A percentile compares a stretch with the other conserved stretches of the same genome.
Conservation (phyloP, 345 rosid genomes). For the Eucalyptus tenuipes region DNA sequence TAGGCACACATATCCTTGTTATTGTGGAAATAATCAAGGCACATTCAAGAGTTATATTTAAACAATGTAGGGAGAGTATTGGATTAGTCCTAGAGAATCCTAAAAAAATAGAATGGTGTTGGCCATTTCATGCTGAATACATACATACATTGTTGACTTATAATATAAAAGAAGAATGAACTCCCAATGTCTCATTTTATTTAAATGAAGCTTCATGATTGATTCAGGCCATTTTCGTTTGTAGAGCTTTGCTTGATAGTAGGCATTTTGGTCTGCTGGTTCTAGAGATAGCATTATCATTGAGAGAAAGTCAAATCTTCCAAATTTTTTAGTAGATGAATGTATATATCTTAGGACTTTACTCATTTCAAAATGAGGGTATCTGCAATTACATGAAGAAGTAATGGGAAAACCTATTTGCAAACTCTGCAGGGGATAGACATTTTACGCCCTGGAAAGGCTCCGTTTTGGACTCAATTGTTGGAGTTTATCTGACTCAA, state of each 20-base stretch:
- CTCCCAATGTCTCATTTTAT: background rate
- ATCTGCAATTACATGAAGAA: no score
- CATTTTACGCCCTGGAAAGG: conserved; percentile 50
- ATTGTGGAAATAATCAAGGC: background rate
- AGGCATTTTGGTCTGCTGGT: background rate
- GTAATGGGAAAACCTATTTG: background rate
- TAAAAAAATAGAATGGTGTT: background rate
- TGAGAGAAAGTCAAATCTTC: background rate
- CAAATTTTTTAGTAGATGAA: background rate
- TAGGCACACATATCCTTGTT: background rate
- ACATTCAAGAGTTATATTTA: background rate
- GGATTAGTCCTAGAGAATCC: background rate
- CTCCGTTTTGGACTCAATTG: conserved; percentile 52
- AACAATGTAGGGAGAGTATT: background rate
- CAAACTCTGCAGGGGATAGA: conserved; percentile 29
- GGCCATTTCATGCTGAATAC: background rate
- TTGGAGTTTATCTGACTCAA: conserved; percentile 63
- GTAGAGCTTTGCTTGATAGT: background rate
- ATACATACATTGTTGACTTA: background rate
- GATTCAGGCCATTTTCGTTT: background rate
- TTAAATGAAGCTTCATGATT: background rate
- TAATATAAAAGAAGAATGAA: background rate
- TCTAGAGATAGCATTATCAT: background rate
- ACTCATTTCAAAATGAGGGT: background rate
- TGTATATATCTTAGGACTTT: background rate